A percentile compares a stretch with the other conserved stretches of the same genome.
phyloP scores from a whole-genome alignment of 331 rosid genomes.

The Spiraea crenata region DNA sequence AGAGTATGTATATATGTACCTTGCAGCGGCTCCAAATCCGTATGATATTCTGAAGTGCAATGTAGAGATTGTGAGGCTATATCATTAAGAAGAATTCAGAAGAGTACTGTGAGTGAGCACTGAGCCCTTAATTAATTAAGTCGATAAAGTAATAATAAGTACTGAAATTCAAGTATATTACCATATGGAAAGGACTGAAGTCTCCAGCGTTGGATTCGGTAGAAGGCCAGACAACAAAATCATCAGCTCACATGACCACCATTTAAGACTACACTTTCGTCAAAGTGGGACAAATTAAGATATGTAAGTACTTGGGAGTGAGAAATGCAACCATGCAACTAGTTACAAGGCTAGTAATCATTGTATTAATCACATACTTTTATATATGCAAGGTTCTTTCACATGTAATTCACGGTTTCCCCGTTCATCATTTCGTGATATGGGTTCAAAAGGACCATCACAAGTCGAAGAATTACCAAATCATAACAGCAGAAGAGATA shows the following conservation, averaged over 20 bases:
- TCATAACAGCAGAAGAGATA: conserved; percentile 63
- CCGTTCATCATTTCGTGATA: too few species aligned
- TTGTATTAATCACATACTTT: too few species aligned
- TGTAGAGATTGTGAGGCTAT: conserved; percentile 53
- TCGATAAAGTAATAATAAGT: background rate
- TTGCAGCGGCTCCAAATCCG: background rate
- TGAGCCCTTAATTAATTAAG: too few species aligned
- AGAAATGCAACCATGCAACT: too few species aligned
- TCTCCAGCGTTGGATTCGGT: conserved; percentile 54
- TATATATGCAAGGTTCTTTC: too few species aligned
- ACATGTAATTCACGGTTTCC: too few species aligned
- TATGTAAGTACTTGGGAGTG: background rate
- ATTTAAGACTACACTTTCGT: conserved; percentile 38
- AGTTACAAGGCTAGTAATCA: too few species aligned
- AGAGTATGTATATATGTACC: background rate
- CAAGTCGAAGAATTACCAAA: conserved; percentile 41
- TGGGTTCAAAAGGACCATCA: too few species aligned
- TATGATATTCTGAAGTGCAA: conserved; percentile 40
- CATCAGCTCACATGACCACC: conserved; percentile 73
- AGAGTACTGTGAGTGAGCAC: background rate
- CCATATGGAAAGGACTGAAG: conserved; percentile 64
- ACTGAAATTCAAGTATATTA: conserved; percentile 4
- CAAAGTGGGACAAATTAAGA: background rate
- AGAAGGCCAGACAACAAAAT: conserved; percentile 51
- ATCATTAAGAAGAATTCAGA: background rate